phyloP scores from a whole-genome alignment of 2,329 filamentous ascomycete species.

The Trichoderma sp. region DNA sequence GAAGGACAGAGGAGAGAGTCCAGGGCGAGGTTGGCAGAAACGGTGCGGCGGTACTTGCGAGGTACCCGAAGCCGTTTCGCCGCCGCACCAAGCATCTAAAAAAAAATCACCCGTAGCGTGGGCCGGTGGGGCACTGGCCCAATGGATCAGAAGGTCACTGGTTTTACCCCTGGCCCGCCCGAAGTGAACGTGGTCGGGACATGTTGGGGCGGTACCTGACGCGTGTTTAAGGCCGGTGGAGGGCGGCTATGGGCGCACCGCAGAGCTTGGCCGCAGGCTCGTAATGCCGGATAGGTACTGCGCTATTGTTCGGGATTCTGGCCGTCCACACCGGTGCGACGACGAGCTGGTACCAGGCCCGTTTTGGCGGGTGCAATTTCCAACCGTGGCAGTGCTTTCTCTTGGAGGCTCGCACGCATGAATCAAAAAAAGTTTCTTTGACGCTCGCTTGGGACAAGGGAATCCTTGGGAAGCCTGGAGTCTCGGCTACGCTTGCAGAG shows the following conservation, averaged over 20 bases:
- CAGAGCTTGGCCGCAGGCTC: background rate
- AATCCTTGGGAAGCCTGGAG: background rate
- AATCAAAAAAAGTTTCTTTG: slow-evolving; percentile 15
- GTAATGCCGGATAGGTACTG: background rate
- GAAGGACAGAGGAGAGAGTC: background rate
- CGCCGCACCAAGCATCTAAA: slow-evolving; percentile 17
- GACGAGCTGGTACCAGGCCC: slow-evolving; percentile 8
- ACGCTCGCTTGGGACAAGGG: background rate
- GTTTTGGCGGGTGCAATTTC: slow-evolving; percentile 19
- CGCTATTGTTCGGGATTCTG: background rate
- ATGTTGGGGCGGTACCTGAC: slow-evolving; percentile 10
- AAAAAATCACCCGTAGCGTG: slow-evolving; percentile 16
- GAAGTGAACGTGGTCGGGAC: background rate
- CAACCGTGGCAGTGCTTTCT: slow-evolving; percentile 10
- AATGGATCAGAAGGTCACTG: background rate
- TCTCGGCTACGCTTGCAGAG: background rate
- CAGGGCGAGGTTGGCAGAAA: background rate
- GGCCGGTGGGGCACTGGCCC: background rate
- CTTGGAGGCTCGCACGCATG: background rate
- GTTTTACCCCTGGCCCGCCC: slow-evolving; percentile 16
- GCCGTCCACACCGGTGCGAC: slow-evolving; percentile 2
- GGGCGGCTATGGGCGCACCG: background rate
- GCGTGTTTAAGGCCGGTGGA: background rate
- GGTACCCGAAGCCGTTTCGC: background rate
- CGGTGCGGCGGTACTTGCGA: background rate